Conservation (phyloP, 1,139 yeast genomes). For the Candida sp. region DNA sequence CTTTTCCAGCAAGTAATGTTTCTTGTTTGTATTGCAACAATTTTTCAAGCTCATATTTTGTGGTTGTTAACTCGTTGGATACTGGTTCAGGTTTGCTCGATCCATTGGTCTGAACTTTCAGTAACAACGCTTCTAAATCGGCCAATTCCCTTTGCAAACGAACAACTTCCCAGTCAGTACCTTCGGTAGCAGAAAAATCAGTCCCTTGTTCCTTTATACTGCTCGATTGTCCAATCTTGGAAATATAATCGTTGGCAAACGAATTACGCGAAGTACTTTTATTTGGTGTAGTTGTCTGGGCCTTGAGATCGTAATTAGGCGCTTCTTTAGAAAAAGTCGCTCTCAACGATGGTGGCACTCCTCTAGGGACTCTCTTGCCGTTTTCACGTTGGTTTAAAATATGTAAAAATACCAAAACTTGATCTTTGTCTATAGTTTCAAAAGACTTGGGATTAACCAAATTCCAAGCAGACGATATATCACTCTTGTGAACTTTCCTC, state of each 20-base stretch:
- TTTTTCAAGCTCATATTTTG: conserved; percentile 78
- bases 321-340: conserved; percentile 88
- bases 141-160: conserved; percentile 75
- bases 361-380: conserved; percentile 84
- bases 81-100: conserved; percentile 24
- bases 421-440: conserved; percentile 91
- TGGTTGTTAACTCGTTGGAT: conserved; percentile 24
- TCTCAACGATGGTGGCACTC: conserved; percentile 90
- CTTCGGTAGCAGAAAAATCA: conserved; percentile 70
- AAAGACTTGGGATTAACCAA: conserved; percentile 86
- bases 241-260: conserved; percentile 40
- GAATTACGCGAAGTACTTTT: conserved; percentile 14
- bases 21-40: conserved; percentile 68
- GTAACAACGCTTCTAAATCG: conserved; percentile 64
- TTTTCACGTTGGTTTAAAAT: conserved; percentile 86
- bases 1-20: conserved; percentile 12
- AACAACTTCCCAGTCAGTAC: conserved; percentile 86
- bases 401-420: conserved; percentile 83
- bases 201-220: conserved; percentile 61
- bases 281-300: conserved; percentile 10
- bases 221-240: conserved; percentile 45
- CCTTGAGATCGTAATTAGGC: conserved; percentile 68
- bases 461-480: conserved; percentile 93
- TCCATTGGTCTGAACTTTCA: conserved; percentile 52
- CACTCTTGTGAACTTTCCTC: conserved; percentile 73